Evolutionary conservation across 495 filamentous ascomycete species (phyloP).

Genomic region (Collariella sp.): DNA sequence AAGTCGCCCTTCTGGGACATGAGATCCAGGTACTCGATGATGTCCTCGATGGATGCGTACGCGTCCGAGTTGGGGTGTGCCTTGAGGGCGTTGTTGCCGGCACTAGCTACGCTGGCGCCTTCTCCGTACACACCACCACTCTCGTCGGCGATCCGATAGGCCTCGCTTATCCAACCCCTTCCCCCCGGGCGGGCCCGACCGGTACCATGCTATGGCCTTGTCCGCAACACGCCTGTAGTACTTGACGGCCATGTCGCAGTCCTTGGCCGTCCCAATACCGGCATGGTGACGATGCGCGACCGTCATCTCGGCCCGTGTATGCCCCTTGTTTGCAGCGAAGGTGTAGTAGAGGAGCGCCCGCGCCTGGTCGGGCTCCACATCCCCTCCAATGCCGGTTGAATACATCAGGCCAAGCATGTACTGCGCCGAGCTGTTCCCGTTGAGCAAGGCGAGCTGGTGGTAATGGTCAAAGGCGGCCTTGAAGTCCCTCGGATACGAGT

Average conservation of each 20-base stretch:
- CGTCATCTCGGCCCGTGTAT: conserved; percentile 88
- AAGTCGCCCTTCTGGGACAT: conserved; percentile 91
- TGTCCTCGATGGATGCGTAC: conserved; percentile 80
- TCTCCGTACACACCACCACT: conserved; percentile 89
- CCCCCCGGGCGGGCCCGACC: conserved; percentile 90
- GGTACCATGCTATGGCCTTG: conserved; percentile 78
- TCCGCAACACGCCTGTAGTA: conserved; percentile 93
- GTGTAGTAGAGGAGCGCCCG: conserved; percentile 90
- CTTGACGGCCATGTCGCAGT: conserved; percentile 74
- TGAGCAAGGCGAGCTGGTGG: conserved; percentile 60
- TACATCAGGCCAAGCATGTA: conserved; percentile 96
- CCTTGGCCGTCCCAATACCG: conserved; percentile 76
- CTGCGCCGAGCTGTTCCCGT: conserved; percentile 85
- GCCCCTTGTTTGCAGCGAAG: conserved; percentile 78
- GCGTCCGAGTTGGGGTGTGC: conserved; percentile 60
- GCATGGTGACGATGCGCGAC: conserved; percentile 77
- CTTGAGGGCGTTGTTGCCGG: conserved; percentile 74
- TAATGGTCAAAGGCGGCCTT: conserved; percentile 75
- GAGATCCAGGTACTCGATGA: conserved; percentile 89
- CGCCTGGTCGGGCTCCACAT: conserved; percentile 81
- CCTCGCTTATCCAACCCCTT: conserved; percentile 60
- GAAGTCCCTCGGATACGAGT: conserved; percentile 77
- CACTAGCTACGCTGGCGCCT: conserved; percentile 83
- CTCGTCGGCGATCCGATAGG: conserved; percentile 78
- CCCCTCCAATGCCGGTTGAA: conserved; percentile 78